Conservation (phyloP, 257 asterid genomes). For the Solanum chiquidenum region DNA sequence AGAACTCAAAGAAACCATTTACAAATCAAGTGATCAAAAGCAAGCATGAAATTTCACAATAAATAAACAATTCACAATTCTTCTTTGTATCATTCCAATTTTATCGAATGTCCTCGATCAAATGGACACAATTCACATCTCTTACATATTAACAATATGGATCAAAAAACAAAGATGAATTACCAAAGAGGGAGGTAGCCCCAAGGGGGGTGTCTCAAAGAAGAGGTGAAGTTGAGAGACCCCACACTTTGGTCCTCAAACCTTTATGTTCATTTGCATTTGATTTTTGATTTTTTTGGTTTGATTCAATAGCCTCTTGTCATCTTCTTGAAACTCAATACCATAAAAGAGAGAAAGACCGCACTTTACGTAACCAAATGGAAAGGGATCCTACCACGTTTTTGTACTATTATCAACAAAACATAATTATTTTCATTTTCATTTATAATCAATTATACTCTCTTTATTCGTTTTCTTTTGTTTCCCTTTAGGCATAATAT, state of each 20-base stretch:
- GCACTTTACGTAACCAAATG: conserved; percentile 22
- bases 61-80: not conserved
- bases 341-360: conserved; percentile 13
- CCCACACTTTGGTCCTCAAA: not conserved
- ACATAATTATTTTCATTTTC: not conserved
- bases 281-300: not conserved
- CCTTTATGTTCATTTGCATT: not conserved
- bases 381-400: conserved; percentile 1
- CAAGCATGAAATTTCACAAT: not conserved
- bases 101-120: not conserved
- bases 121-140: not conserved
- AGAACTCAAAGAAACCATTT: not conserved
- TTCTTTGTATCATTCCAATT: not conserved
- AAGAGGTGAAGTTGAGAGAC: conserved; percentile 1
- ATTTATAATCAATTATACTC: not conserved
- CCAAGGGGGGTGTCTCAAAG: not conserved
- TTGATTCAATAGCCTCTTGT: not conserved
- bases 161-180: not conserved
- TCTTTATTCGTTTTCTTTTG: not conserved
- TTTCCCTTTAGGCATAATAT: not conserved
- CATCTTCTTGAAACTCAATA: not conserved
- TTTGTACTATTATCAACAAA: not conserved
- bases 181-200: not conserved
- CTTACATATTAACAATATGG: not conserved
- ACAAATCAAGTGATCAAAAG: not conserved